phyloP scores from a whole-genome alignment of 2,329 filamentous ascomycete species.

The Ophioceras dolichostomum region DNA sequence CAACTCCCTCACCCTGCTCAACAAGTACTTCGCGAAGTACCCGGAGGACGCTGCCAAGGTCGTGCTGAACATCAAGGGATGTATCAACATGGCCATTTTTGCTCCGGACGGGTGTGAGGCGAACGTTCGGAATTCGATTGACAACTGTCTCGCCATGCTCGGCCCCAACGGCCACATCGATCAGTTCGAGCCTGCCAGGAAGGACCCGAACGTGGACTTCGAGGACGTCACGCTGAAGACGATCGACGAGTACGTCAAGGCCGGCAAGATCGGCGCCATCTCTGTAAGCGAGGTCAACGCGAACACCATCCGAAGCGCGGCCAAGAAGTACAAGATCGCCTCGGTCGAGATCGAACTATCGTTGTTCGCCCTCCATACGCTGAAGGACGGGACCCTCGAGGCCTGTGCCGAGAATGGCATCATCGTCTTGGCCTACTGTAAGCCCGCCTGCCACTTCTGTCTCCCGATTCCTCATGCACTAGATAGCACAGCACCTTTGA shows the following conservation, averaged over 20 bases:
- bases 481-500: too few relatives aligned
- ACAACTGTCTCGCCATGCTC: constrained; percentile 26
- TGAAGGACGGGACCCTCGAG: constrained; percentile 19
- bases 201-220: constrained; percentile 28
- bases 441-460: too few relatives aligned
- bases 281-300: constrained; percentile 36
- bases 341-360: constrained; percentile 37
- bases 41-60: constrained; percentile 43
- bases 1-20: constrained; percentile 40
- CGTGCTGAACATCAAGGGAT: constrained; percentile 44
- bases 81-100: constrained; percentile 12
- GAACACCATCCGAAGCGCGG: constrained; percentile 34
- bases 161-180: constrained; percentile 24
- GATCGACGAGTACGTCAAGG: constrained; percentile 21
- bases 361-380: background rate
- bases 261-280: constrained; percentile 25
- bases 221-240: constrained; percentile 20
- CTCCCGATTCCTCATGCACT: too few relatives aligned
- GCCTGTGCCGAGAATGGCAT: constrained; percentile 27
- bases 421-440: constrained; percentile 1
- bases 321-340: constrained; percentile 32
- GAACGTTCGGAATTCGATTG: constrained; percentile 34
- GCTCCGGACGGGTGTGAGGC: constrained; percentile 28
- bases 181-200: constrained; percentile 39
- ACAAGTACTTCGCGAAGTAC: constrained; percentile 40